Percentiles rank a stretch among this genome's conserved stretches.
Evolutionary conservation across 371 early-diverging fungal species (phyloP).

Genomic region (Mortierella sp.): DNA sequence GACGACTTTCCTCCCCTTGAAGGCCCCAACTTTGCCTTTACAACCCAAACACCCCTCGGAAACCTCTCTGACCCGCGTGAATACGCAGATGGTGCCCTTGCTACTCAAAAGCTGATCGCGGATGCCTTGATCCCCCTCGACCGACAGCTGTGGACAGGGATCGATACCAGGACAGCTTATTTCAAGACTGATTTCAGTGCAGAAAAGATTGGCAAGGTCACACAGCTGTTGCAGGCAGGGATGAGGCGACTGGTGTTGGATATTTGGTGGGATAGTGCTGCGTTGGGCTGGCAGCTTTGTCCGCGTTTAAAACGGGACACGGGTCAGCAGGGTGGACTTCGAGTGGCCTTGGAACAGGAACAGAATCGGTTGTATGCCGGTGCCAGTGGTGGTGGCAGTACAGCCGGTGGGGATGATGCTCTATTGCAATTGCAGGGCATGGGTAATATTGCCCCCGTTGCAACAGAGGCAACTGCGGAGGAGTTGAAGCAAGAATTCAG

Average conservation of each 20-base stretch:
- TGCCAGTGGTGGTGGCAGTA: background rate
- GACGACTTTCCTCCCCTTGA: slow-evolving; percentile 26
- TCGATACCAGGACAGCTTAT: slow-evolving; percentile 45
- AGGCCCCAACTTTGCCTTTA: slow-evolving; percentile 42
- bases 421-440: slow-evolving; percentile 17
- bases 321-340: slow-evolving; percentile 1
- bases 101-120: slow-evolving; percentile 48
- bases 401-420: background rate
- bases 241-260: slow-evolving; percentile 50
- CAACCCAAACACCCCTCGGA: slow-evolving; percentile 39
- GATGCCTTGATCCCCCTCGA: slow-evolving; percentile 46
- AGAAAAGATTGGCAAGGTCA: slow-evolving; percentile 28
- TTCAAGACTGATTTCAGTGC: slow-evolving; percentile 42
- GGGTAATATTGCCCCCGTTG: slow-evolving; percentile 14
- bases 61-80: slow-evolving; percentile 22
- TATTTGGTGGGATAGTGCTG: slow-evolving; percentile 52
- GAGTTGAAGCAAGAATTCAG: background rate
- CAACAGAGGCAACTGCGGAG: slow-evolving; percentile 4
- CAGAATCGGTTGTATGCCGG: background rate
- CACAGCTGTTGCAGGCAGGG: slow-evolving; percentile 48
- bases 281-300: slow-evolving; percentile 51
- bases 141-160: slow-evolving; percentile 44
- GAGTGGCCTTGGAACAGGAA: slow-evolving; percentile 28
- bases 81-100: slow-evolving; percentile 43
- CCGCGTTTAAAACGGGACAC: slow-evolving; percentile 36